A percentile compares a stretch with the other conserved stretches of the same genome.
phyloP scores from a whole-genome alignment of 139 green algal species.

The Chlorella sp. region DNA sequence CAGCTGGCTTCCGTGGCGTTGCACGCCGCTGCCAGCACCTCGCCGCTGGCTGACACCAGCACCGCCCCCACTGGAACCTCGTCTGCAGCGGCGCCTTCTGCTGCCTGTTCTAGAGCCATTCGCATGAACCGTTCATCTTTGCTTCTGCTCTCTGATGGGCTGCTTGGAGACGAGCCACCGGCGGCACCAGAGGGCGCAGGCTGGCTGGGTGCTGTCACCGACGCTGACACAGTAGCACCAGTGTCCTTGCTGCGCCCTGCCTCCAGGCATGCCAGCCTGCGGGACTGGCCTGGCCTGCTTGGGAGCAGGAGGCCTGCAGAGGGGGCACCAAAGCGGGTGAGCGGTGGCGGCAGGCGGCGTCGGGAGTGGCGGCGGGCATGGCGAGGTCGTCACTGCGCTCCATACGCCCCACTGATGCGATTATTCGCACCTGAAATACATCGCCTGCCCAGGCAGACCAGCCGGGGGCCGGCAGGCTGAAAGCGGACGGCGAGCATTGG shows the following conservation, averaged over 20 bases:
- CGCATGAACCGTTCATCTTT: slow-evolving; percentile 47
- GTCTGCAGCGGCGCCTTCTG: slow-evolving; percentile 33
- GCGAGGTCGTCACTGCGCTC: no score
- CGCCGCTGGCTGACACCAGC: slow-evolving; percentile 58
- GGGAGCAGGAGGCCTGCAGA: background rate
- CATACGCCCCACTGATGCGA: background rate
- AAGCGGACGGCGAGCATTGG: background rate
- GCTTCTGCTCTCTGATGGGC: background rate
- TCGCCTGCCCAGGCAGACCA: background rate
- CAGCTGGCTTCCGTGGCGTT: slow-evolving; percentile 67
- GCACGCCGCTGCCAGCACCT: slow-evolving; percentile 59
- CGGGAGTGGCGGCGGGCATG: no score
- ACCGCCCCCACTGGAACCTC: slow-evolving; percentile 91
- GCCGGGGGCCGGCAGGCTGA: no score
- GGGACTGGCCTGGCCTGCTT: background rate
- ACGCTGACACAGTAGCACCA: no score
- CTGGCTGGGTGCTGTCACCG: background rate
- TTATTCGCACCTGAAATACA: background rate
- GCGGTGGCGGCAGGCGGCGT: no score
- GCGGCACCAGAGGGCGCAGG: background rate
- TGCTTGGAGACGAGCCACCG: background rate
- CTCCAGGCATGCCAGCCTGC: background rate
- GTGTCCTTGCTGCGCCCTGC: no score
- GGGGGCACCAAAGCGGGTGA: background rate
- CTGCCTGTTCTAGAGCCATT: slow-evolving; percentile 44